phyloP scores from a whole-genome alignment of 2,329 filamentous ascomycete species.

The Colletotrichum phormii region DNA sequence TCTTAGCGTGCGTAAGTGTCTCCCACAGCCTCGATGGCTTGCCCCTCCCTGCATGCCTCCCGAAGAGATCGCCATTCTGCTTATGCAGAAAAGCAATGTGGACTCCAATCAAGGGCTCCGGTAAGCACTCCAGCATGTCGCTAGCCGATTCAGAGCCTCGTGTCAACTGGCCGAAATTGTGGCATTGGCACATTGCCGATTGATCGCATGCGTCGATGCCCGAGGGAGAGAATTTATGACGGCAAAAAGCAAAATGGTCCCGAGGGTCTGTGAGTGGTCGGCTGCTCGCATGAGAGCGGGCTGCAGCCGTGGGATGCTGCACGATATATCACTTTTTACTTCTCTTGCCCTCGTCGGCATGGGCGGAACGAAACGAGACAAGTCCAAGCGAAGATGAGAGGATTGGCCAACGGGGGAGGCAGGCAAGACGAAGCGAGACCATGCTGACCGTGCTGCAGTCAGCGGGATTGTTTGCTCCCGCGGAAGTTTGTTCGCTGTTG shows the following conservation, averaged over 20 bases:
- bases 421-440: background rate
- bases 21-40: constrained; percentile 28
- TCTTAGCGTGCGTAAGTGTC: constrained; percentile 32
- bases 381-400: constrained; percentile 8
- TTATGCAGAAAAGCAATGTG: constrained; percentile 32
- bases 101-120: constrained; percentile 20
- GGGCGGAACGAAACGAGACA: constrained; percentile 26
- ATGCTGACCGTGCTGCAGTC: background rate
- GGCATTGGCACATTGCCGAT: constrained; percentile 30
- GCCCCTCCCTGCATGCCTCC: constrained; percentile 34
- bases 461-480: background rate
- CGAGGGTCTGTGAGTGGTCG: constrained; percentile 25
- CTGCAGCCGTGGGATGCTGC: constrained; percentile 21
- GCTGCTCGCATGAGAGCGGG: constrained; percentile 12
- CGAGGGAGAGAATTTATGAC: constrained; percentile 27
- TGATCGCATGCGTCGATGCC: constrained; percentile 36
- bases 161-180: constrained; percentile 36
- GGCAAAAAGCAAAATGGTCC: constrained; percentile 26
- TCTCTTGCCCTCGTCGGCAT: constrained; percentile 4
- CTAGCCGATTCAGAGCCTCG: constrained; percentile 30
- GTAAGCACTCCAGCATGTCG: constrained; percentile 19
- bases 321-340: constrained; percentile 24
- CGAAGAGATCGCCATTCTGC: constrained; percentile 30
- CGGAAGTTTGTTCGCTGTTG: background rate
- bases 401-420: background rate